A percentile compares a stretch with the other conserved stretches of the same genome.
phyloP scores from a whole-genome alignment of 2,329 filamentous ascomycete genomes.

The Verticillium nonalfalfae region DNA sequence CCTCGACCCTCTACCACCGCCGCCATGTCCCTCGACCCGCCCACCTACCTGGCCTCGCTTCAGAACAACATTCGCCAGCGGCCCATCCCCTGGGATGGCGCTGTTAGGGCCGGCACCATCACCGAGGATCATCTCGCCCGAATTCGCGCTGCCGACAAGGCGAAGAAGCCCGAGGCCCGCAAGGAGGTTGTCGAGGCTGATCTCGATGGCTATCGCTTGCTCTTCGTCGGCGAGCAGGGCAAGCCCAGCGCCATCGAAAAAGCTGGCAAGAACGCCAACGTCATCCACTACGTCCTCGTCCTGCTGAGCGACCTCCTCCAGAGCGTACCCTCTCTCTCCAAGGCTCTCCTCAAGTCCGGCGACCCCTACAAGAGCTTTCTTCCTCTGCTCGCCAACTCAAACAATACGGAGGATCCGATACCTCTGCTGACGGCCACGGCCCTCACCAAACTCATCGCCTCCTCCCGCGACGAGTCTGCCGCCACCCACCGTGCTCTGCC shows the following conservation, averaged over 20 bases:
- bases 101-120: slow-evolving; percentile 86
- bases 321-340: slow-evolving; percentile 65
- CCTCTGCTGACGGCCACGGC: slow-evolving; percentile 86
- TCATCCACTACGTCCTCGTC: slow-evolving; percentile 92
- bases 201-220: slow-evolving; percentile 68
- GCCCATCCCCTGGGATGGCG: slow-evolving; percentile 96
- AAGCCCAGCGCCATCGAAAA: slow-evolving; percentile 70
- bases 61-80: slow-evolving; percentile 96
- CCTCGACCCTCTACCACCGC: neutral
- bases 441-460: slow-evolving; percentile 70
- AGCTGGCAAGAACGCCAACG: slow-evolving; percentile 78
- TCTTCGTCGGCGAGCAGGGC: slow-evolving; percentile 75
- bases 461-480: slow-evolving; percentile 53
- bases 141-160: slow-evolving; percentile 95
- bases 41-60: slow-evolving; percentile 75
- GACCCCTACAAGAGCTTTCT: slow-evolving; percentile 80
- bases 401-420: slow-evolving; percentile 69
- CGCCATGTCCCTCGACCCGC: slow-evolving; percentile 83
- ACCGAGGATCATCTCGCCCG: slow-evolving; percentile 90
- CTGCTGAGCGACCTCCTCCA: slow-evolving; percentile 74
- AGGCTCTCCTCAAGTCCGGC: slow-evolving; percentile 66
- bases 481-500: slow-evolving; percentile 73
- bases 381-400: slow-evolving; percentile 74
- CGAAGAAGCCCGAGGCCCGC: slow-evolving; percentile 77
- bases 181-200: slow-evolving; percentile 76